A percentile compares a stretch with the other conserved stretches of the same genome.
phyloP scores from a whole-genome alignment of 352 stramenopile genomes.

The Globisporangium splendens region DNA sequence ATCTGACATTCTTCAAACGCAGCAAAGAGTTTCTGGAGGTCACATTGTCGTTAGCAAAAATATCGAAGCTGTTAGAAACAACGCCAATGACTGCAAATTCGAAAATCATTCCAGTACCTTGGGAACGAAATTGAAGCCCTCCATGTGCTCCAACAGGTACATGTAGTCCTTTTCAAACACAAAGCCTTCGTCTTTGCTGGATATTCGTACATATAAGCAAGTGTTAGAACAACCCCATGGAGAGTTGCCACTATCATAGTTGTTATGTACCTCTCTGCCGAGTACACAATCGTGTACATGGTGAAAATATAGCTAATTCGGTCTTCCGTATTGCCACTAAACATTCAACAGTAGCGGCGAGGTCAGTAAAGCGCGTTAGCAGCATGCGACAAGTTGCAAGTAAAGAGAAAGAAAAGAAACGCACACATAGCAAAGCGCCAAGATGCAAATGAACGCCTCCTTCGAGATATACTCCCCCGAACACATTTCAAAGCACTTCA shows the following conservation, averaged over 20 bases:
- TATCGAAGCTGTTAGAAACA: background rate
- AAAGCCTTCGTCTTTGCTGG: slow-evolving; percentile 44
- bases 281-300: slow-evolving; percentile 82
- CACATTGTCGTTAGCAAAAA: background rate
- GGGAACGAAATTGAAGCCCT: slow-evolving; percentile 55
- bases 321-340: slow-evolving; percentile 82
- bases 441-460: slow-evolving; percentile 70
- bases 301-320: slow-evolving; percentile 86
- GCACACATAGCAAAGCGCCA: slow-evolving; percentile 73
- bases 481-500: slow-evolving; percentile 59
- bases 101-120: slow-evolving; percentile 28
- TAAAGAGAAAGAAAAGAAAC: background rate
- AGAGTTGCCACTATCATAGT: background rate
- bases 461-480: slow-evolving; percentile 57
- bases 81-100: background rate
- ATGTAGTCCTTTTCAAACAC: slow-evolving; percentile 73
- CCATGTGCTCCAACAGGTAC: slow-evolving; percentile 63
- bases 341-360: background rate
- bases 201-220: background rate
- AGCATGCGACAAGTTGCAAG: background rate
- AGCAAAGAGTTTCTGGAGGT: slow-evolving; percentile 47
- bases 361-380: background rate
- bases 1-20: slow-evolving; percentile 76
- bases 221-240: background rate
- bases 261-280: slow-evolving; percentile 43